These are phyloP conservation scores for Wolfiporia cocos DNA, from an alignment of 1,284 basidiomycete species.

Conservation along the genomic window DNA sequence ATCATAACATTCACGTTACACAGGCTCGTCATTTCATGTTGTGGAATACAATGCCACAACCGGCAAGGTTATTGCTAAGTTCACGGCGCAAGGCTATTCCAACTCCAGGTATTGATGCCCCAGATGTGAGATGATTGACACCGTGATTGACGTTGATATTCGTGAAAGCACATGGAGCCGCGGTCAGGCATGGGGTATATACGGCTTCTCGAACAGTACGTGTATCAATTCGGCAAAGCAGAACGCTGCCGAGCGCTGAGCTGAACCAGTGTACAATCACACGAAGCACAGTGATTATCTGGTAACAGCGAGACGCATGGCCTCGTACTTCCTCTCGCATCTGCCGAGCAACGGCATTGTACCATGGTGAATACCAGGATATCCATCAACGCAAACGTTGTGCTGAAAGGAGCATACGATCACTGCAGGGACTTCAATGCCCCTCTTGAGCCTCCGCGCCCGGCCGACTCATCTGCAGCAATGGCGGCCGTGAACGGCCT, in stretches of 20 bases:
- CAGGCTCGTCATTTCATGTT: constrained; percentile 62
- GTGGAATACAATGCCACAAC: constrained; percentile 62
- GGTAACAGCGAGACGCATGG: constrained; percentile 49
- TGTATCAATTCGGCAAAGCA: neutral
- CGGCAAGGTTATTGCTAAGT: constrained; percentile 46
- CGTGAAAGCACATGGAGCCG: constrained; percentile 66
- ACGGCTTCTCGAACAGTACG: constrained; percentile 64
- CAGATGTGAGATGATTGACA: constrained; percentile 1
- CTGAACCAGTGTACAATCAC: constrained; percentile 47
- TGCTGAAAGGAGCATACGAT: too few species aligned
- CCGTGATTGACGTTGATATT: too few species aligned
- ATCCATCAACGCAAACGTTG: too few species aligned
- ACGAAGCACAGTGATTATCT: constrained; percentile 48
- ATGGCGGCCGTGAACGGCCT: constrained; percentile 54
- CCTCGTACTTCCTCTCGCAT: constrained; percentile 50
- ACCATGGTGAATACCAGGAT: too few species aligned
- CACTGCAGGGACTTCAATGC: constrained; percentile 61
- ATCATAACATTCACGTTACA: neutral
- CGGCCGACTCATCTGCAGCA: constrained; percentile 64
- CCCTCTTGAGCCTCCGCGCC: constrained; percentile 43
- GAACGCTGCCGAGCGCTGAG: neutral
- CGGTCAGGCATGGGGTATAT: constrained; percentile 66
- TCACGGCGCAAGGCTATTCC: constrained; percentile 58
- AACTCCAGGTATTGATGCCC: constrained; percentile 36
- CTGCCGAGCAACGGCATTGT: constrained; percentile 53